Evolutionary conservation across 352 stramenopile species (phyloP), one percentile per base, ranked within the genome.

Genomic region (Pythium dissimile): DNA sequence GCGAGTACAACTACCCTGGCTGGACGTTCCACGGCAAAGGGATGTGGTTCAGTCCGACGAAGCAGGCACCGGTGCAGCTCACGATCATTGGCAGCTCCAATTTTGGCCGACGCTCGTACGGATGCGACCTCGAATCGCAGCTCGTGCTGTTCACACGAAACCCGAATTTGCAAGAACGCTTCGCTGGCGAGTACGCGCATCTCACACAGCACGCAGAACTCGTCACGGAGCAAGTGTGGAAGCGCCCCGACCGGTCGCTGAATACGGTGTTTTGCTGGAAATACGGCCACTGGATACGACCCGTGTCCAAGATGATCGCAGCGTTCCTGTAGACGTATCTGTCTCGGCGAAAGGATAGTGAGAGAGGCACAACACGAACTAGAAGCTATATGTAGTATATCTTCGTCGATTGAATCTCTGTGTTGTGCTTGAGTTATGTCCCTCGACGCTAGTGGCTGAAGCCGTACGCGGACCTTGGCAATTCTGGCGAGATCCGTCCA

Each of bases 11-110:
- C 41, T 78, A 79, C 9, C 51, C 71, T 1, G 54, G 53, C 8
- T 93, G 83, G 83, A 93, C 83, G 41, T 93, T 93, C 69, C 83
- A 93, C 53, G 80, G 76, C 55, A 93, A 93, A 55, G 83, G 83
- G n/a, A 89, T 93, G 75, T 93, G 83, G 83, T 85, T 74, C 67
- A 71, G 69, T 20, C 73, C 78, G 23, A 62, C 67, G 11, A 8
- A 42, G 16, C 30, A 68, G 7, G 7, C 35, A 11, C 8, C 64
- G 5, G 67, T 75, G 8, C 67, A 75, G 47, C 24, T 89, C 27
- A 89, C 79, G 34, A 69, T 89, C 16, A 71, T 89, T 5, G 82
- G 82, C 2, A 92, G 82, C 67, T 89, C 79, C 55, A 92, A 92
- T 66, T 92, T 92, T 59, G 82, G 82, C 2, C 75, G 77, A 30